These are phyloP conservation scores for Myotisia sp. DNA, from an alignment of 2,329 filamentous ascomycete species.

Conservation along the genomic window DNA sequence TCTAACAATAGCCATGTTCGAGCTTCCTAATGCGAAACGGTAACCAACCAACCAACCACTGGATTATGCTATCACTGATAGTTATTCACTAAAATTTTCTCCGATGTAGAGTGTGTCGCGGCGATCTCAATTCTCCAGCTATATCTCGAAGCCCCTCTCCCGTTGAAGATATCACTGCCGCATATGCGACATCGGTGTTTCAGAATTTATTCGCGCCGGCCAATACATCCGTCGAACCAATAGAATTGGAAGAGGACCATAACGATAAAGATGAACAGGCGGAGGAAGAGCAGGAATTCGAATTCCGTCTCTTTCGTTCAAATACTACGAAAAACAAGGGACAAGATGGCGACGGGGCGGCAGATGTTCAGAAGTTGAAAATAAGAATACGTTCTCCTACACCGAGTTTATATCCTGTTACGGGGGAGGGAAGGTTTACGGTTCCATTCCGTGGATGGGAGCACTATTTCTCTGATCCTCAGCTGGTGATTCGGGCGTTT, in stretches of 20 bases:
- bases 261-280: conserved; percentile 7
- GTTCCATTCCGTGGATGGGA: conserved; percentile 29
- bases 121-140: conserved; percentile 9
- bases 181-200: conserved; percentile 9
- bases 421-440: conserved; percentile 24
- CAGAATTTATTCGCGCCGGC: conserved; percentile 9
- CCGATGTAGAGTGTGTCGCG: conserved; percentile 10
- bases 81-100: background rate
- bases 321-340: background rate
- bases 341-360: background rate
- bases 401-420: conserved; percentile 16
- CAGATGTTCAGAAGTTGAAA: conserved; percentile 24
- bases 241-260: conserved; percentile 1
- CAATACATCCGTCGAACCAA: conserved; percentile 5
- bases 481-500: conserved; percentile 11
- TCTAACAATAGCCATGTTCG: conserved; percentile 10
- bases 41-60: background rate
- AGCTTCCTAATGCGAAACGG: conserved; percentile 9
- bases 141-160: conserved; percentile 11
- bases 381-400: conserved; percentile 27
- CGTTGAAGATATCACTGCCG: conserved; percentile 6
- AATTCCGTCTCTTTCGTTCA: conserved; percentile 29
- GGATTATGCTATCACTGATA: background rate
- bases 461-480: conserved; percentile 28
- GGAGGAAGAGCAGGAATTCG: conserved; percentile 31